phyloP scores from a whole-genome alignment of 257 asterid genomes.

The Forsythia viridissima region DNA sequence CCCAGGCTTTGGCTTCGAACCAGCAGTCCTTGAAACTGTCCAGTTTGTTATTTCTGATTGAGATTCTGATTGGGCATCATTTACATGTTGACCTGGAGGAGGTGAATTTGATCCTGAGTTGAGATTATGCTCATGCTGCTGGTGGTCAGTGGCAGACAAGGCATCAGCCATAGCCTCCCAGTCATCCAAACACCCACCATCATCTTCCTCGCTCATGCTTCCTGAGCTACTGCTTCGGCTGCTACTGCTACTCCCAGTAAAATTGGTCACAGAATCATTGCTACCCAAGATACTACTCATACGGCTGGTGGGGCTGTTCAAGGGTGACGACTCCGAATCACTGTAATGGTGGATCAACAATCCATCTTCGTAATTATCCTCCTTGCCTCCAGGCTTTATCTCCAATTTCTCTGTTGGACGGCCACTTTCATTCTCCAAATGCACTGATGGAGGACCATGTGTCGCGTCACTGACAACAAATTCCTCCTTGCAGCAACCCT shows the following conservation, averaged over 20 bases:
- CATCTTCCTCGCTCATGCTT: conserved; percentile 66
- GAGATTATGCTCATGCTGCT: conserved; percentile 39
- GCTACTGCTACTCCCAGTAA: conserved; percentile 66
- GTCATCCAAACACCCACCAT: conserved; percentile 82
- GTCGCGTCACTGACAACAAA: conserved; percentile 30
- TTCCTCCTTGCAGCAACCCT: conserved; percentile 58
- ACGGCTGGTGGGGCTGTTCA: conserved; percentile 70
- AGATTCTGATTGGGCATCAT: conserved; percentile 20
- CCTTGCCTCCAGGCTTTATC: conserved; percentile 44
- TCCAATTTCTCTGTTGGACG: conserved; percentile 49
- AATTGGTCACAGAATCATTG: conserved; percentile 56
- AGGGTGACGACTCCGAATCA: conserved; percentile 62
- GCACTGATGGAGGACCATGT: conserved; percentile 22
- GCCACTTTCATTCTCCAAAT: conserved; percentile 33
- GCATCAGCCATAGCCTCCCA: conserved; percentile 99
- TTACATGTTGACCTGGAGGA: conserved; percentile 29
- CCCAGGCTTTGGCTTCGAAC: conserved; percentile 37
- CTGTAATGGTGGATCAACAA: conserved; percentile 45
- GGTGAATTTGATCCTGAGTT: conserved; percentile 27
- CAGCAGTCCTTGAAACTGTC: conserved; percentile 23
- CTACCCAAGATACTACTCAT: conserved; percentile 59
- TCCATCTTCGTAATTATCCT: conserved; percentile 43
- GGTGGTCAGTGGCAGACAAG: conserved; percentile 64
- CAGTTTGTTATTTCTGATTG: conserved; percentile 18
- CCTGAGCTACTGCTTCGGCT: conserved; percentile 57